Evolutionary conservation across 1,284 basidiomycete species (phyloP).

Genomic region (Trichosporon asahii): DNA sequence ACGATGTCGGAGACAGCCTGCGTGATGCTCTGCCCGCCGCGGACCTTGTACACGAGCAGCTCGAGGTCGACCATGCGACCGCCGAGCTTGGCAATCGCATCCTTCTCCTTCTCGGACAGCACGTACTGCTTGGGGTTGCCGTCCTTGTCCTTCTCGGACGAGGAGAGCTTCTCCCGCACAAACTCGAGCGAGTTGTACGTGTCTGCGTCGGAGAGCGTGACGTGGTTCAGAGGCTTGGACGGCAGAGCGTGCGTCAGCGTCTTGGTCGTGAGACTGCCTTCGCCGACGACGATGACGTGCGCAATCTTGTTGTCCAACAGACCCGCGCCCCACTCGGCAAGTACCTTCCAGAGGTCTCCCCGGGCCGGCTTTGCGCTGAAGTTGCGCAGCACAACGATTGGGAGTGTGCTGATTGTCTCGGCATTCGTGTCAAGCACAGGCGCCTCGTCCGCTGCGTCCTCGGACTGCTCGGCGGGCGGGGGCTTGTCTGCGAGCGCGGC

Average conservation of each 20-base stretch:
- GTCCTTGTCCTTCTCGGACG: conserved; percentile 44
- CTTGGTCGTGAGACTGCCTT: conserved; percentile 84
- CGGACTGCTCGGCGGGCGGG: background rate
- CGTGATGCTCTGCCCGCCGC: conserved; percentile 66
- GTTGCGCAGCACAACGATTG: conserved; percentile 79
- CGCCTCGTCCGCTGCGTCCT: background rate
- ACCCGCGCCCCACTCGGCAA: conserved; percentile 81
- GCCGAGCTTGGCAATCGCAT: conserved; percentile 68
- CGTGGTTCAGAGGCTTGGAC: conserved; percentile 73
- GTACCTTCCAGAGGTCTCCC: conserved; percentile 68
- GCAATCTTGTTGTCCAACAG: conserved; percentile 80
- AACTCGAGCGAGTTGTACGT: conserved; percentile 71
- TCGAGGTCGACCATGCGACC: conserved; percentile 67
- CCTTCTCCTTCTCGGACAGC: conserved; percentile 54
- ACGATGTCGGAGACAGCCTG: conserved; percentile 89
- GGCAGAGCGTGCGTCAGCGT: conserved; percentile 81
- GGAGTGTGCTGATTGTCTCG: conserved; percentile 62
- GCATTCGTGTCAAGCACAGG: conserved; percentile 45
- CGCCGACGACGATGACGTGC: conserved; percentile 86
- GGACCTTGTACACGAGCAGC: conserved; percentile 76
- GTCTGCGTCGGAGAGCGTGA: conserved; percentile 82
- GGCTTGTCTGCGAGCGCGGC: background rate
- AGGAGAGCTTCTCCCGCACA: conserved; percentile 71
- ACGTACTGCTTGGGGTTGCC: conserved; percentile 13
- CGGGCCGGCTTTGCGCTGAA: conserved; percentile 65